Conservation (phyloP, 2,329 filamentous ascomycete genomes). For the Phaeoacremonium minimum region DNA sequence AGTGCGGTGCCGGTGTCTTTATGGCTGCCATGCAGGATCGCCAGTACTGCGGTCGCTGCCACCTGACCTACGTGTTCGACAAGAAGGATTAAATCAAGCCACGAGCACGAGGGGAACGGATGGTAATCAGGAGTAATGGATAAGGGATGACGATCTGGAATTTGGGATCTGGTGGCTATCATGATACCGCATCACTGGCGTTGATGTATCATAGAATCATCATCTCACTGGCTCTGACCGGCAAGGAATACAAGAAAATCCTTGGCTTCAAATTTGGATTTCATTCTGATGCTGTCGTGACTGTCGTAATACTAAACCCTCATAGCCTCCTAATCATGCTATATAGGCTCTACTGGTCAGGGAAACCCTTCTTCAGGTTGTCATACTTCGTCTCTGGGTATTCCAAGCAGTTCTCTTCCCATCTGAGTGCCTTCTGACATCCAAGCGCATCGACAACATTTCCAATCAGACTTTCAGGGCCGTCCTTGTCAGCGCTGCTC, state of each 20-base stretch:
- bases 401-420: conserved; percentile 52
- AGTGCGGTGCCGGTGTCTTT: conserved; percentile 99
- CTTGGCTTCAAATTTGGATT: conserved; percentile 3
- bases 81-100: conserved; percentile 46
- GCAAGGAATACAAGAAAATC: conserved; percentile 21
- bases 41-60: conserved; percentile 86
- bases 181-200: too few species aligned
- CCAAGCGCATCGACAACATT: conserved; percentile 59
- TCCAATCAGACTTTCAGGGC: conserved; percentile 62
- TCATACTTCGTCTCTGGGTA: conserved; percentile 68
- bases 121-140: conserved; percentile 14
- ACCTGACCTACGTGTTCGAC: conserved; percentile 70
- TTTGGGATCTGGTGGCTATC: too few species aligned
- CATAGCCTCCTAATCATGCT: background rate
- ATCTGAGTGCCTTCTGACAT: conserved; percentile 43
- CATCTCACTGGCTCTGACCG: conserved; percentile 17
- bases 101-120: conserved; percentile 10
- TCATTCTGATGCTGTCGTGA: background rate
- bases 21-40: conserved; percentile 99
- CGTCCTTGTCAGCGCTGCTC: conserved; percentile 69
- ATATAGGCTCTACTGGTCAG: conserved; percentile 27
- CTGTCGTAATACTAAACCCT: background rate
- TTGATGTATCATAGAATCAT: conserved; percentile 26
- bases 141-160: conserved; percentile 13
- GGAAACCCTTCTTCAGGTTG: conserved; percentile 58